These are phyloP conservation scores for Petrea volubilis DNA, from an alignment of 257 asterid genomes.

Conservation along the genomic window DNA sequence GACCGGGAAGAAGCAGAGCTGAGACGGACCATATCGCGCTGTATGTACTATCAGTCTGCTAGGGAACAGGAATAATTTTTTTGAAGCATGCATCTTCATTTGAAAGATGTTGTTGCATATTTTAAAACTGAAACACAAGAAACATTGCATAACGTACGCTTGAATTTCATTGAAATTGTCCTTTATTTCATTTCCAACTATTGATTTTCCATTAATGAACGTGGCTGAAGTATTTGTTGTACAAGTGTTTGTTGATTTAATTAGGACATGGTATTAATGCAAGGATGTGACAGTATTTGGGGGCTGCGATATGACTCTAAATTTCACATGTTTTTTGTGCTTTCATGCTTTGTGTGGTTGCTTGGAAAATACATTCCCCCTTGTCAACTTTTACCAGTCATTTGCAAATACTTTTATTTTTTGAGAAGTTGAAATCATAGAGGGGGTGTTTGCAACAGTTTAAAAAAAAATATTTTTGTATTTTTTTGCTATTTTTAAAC, in stretches of 20 bases:
- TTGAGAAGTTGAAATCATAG: no score
- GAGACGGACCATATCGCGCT: slow-evolving; percentile 14
- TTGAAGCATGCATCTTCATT: neutral
- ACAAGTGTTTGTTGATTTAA: neutral
- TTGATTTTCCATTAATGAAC: neutral
- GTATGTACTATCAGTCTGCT: slow-evolving; percentile 4
- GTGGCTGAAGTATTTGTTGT: neutral
- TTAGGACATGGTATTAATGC: neutral
- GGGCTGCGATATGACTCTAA: neutral
- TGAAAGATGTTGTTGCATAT: neutral
- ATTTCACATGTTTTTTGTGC: neutral
- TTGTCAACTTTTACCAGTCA: no score
- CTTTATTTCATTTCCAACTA: neutral
- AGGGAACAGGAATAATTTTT: slow-evolving; percentile 27
- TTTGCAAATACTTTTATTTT: no score
- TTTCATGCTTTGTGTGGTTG: no score
- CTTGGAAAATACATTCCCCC: no score
- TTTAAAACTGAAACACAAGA: slow-evolving; percentile 17
- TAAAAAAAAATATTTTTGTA: no score
- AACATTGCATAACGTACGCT: slow-evolving; percentile 10
- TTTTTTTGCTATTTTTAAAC: no score
- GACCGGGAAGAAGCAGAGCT: slow-evolving; percentile 64
- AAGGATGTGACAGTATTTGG: neutral
- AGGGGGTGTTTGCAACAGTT: no score
- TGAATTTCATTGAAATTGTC: neutral